Base-by-base conservation (phyloP, 345 rosid genomes). In the Firmiana major region DNA sequence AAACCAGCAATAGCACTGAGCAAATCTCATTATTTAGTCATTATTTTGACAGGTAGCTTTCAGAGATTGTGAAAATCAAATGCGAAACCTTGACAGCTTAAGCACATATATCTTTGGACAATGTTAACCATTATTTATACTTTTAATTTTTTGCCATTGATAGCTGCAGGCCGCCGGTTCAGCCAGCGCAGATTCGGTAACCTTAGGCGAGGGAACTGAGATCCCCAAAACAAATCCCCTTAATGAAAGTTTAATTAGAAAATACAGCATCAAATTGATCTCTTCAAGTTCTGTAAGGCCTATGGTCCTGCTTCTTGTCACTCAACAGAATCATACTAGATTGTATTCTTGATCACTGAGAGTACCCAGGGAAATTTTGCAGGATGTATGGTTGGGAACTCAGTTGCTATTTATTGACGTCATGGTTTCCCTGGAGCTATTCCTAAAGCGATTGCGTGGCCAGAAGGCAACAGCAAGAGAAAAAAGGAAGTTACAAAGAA, bases 351-450 rank as follows among this genome's bases (percentile, higher is more conserved):
- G 58, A 51, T 21, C 24, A 21, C 66, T 48, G 58, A 24, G 24
- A 34, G 16, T n/a, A 74, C 59, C 22, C 19, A 31, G 0, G 22
- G 60, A 62, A 55, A 11, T 78, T 49, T 66, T 72, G 67, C 79
- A 91, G 93, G 86, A 88, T 79, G 26, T 86, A 31, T 79, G 81
- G 83, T 86, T 86, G 88, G 95, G 93, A 65, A 91, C 90, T 36
- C 92, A 87, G 43, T 82, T 91, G 83, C 93, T 89, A 15, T 77
- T 80, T 46, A 57, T 83, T 38, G 93, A 91, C 75, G 77, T 88
- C 53, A 73, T 67, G 67, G 75, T 77, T 76, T 81, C 87, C 21
- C 15, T 91, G 76, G 80, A 79, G 74, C 78, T 91, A 73, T 82
- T 91, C 46, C 12, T 70, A 6, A 89, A 86, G 82, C 88, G 75